These are phyloP conservation scores for Monosporascus ibericus DNA, from an alignment of 2,329 filamentous ascomycete species.

Conservation along the genomic window DNA sequence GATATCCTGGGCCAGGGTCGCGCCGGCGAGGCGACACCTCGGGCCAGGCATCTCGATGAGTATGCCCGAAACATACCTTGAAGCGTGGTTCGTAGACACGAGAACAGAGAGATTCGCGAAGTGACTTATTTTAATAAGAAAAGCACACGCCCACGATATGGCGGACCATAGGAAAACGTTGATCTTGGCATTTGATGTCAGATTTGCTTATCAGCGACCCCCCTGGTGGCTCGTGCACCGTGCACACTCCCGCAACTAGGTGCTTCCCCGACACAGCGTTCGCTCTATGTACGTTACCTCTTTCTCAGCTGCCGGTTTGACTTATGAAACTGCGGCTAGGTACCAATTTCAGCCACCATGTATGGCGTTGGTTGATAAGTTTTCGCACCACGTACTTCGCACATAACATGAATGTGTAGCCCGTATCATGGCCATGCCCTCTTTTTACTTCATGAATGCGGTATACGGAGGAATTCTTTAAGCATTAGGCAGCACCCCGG, in stretches of 20 bases:
- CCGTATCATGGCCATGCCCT: too few species aligned
- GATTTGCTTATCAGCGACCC: background rate
- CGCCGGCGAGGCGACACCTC: background rate
- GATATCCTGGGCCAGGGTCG: background rate
- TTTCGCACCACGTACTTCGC: too few species aligned
- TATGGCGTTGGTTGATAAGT: too few species aligned
- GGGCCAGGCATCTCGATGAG: background rate
- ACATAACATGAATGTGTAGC: too few species aligned
- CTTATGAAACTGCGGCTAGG: too few species aligned
- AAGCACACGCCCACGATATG: background rate
- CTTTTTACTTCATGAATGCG: too few species aligned
- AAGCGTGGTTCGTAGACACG: background rate
- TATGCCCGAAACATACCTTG: background rate
- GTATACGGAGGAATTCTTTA: too few species aligned
- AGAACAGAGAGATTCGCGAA: background rate
- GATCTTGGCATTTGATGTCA: background rate
- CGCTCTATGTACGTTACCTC: too few species aligned
- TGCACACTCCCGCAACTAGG: background rate
- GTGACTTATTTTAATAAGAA: background rate
- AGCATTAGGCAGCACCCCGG: too few species aligned
- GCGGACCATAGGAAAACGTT: background rate
- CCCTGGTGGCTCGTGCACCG: background rate
- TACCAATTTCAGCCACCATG: too few species aligned
- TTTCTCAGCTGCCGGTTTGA: too few species aligned
- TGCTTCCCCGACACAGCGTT: background rate